These are phyloP conservation scores for Alectoria sarmentosa DNA, from an alignment of 495 filamentous ascomycete species.

Conservation along the genomic window DNA sequence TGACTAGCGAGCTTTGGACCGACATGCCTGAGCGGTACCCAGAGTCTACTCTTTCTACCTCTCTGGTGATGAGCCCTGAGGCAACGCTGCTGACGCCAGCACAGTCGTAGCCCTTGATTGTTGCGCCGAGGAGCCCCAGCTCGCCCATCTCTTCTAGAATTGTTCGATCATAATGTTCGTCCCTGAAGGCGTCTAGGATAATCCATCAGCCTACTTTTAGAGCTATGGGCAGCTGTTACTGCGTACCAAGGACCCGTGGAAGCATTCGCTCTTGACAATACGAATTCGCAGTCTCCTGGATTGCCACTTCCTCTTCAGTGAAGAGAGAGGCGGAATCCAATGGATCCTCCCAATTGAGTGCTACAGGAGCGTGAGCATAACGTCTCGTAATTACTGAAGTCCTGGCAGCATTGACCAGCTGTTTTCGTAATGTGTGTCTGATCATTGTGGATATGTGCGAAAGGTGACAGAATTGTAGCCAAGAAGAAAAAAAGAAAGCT, in stretches of 20 bases:
- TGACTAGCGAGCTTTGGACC: conserved; percentile 88
- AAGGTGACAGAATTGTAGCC: neutral
- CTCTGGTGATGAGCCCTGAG: conserved; percentile 86
- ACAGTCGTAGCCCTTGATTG: conserved; percentile 86
- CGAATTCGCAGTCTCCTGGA: conserved; percentile 77
- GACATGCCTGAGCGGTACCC: conserved; percentile 96
- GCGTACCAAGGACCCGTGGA: conserved; percentile 81
- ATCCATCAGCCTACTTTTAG: neutral
- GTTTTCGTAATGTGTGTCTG: conserved; percentile 9
- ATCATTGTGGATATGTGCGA: conserved; percentile 8
- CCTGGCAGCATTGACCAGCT: conserved; percentile 7
- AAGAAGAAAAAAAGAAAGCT: neutral
- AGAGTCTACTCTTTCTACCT: conserved; percentile 92
- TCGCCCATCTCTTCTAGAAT: conserved; percentile 96
- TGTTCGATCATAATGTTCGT: conserved; percentile 82
- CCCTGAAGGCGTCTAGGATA: conserved; percentile 78
- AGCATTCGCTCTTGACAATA: conserved; percentile 88
- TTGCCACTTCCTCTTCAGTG: conserved; percentile 84
- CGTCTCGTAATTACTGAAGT: conserved; percentile 24
- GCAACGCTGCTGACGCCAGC: conserved; percentile 91
- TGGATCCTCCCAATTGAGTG: conserved; percentile 92
- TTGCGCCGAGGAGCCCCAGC: conserved; percentile 83
- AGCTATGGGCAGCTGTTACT: neutral
- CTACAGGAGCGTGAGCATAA: conserved; percentile 45
- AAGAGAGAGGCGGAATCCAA: conserved; percentile 63